Evolutionary conservation across 1,284 basidiomycete species (phyloP), one percentile per base, ranked within the genome.

Genomic region (Phellopilus nigrolimitatus): DNA sequence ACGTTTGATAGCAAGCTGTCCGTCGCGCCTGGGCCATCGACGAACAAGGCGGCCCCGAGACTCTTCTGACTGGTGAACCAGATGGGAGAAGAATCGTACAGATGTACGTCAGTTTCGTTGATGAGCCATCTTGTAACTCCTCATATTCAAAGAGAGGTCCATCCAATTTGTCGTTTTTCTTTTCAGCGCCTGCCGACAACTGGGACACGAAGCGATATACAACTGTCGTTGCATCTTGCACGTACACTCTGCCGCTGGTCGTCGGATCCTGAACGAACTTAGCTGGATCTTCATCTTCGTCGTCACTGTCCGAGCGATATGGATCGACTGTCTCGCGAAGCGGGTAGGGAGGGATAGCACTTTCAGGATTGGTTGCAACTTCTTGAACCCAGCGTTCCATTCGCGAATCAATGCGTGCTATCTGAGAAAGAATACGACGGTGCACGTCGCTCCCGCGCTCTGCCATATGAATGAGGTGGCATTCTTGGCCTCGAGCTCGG

Each of bases 391-490:
- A 84, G 34, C 60, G 57, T 49, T 67, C 61, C 63, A 76, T 55
- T 9, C 57, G 53, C 12, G 56, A 47, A 34, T 65, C 64, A 3
- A 65, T 40, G 13, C 49, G 57, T 15, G 64, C 61, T 9, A 69
- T 34, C 40, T 62, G 61, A 10, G 62, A 56, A 2, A 86, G 53
- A 38, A 75, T 71, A 22, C 71, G 74, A 21, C 75, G 73, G 57
- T 86, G 81, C 12, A 64, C 59, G 51, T 77, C 73, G 54, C 79
- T 80, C 3, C 70, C 74, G 55, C 71, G 70, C 59, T 87, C 79
- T 22, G 76, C 70, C 75, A 90, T 76, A 59, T 85, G 75, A 10
- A 89, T 64, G 34, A 87, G 57, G 59, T 79, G 75, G 51, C 78
- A 73, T 51, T 73, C 67, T 30, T 66, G 65, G 13, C 71, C 73